phyloP scores from a whole-genome alignment of 2,329 filamentous ascomycete genomes.

The Furcasterigmium furcatum region DNA sequence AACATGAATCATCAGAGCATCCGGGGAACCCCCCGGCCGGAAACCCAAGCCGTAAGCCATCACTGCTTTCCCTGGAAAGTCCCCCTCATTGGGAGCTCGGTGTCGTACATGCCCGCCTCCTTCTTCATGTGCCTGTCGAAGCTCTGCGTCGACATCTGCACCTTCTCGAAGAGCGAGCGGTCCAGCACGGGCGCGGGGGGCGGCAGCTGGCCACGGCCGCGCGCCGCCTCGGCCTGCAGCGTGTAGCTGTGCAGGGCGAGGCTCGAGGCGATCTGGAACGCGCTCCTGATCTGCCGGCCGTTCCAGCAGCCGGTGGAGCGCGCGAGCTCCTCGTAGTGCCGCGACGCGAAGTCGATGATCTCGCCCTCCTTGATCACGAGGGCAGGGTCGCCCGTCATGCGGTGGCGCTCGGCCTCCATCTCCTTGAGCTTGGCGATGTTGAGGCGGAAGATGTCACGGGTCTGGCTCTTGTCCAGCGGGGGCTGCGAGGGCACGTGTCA shows the following conservation, averaged over 20 bases:
- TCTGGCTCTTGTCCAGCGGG: slow-evolving; percentile 33
- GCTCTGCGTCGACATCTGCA: slow-evolving; percentile 38
- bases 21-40: no score
- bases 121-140: slow-evolving; percentile 39
- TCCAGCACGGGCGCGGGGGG: slow-evolving; percentile 32
- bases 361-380: slow-evolving; percentile 28
- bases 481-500: no score
- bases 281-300: slow-evolving; percentile 32
- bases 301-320: slow-evolving; percentile 22
- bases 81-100: slow-evolving; percentile 26
- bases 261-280: slow-evolving; percentile 30
- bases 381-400: slow-evolving; percentile 28
- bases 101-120: slow-evolving; percentile 25
- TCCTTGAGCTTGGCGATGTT: slow-evolving; percentile 30
- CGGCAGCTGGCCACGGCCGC: slow-evolving; percentile 24
- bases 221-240: slow-evolving; percentile 22
- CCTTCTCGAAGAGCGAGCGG: slow-evolving; percentile 34
- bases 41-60: background rate
- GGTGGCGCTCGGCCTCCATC: slow-evolving; percentile 20
- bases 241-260: slow-evolving; percentile 28
- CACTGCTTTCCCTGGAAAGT: slow-evolving; percentile 23
- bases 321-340: slow-evolving; percentile 27
- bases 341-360: slow-evolving; percentile 32
- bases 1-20: no score
- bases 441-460: slow-evolving; percentile 35